Conservation (phyloP, 1,284 basidiomycete species). For the Leccinum pallidistipes region DNA sequence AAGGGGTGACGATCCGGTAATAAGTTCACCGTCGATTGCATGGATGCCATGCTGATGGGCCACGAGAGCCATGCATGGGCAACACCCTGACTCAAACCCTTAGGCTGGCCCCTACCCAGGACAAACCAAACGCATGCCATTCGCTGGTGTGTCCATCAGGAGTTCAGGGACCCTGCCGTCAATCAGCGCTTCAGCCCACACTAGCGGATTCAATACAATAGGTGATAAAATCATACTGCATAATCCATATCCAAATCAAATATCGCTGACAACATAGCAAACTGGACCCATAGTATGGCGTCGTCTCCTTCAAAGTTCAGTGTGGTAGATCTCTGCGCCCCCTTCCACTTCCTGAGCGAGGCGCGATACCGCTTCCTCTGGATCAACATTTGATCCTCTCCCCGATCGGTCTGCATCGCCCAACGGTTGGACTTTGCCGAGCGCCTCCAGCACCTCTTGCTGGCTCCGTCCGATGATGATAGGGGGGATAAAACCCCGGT, state of each 20-base stretch:
- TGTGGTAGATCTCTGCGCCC: slow-evolving; percentile 17
- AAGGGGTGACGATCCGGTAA: slow-evolving; percentile 10
- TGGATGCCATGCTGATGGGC: slow-evolving; percentile 21
- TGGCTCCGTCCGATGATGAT: slow-evolving; percentile 51
- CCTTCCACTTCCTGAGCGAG: slow-evolving; percentile 17
- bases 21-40: slow-evolving; percentile 9
- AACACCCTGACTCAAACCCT: neutral
- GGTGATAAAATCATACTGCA: slow-evolving; percentile 12
- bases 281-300: slow-evolving; percentile 1
- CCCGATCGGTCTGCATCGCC: neutral
- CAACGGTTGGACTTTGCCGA: slow-evolving; percentile 38
- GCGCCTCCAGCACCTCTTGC: slow-evolving; percentile 48
- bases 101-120: neutral
- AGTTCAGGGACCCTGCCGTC: neutral
- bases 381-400: slow-evolving; percentile 16
- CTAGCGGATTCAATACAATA: slow-evolving; percentile 1
- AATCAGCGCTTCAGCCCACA: neutral
- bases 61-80: slow-evolving; percentile 22
- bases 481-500: slow-evolving; percentile 32
- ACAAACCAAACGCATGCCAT: neutral
- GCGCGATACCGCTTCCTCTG: slow-evolving; percentile 26
- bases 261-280: slow-evolving; percentile 10
- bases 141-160: neutral
- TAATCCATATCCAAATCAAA: slow-evolving; percentile 20
- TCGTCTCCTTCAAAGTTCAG: slow-evolving; percentile 25